phyloP scores from a whole-genome alignment of 2,329 filamentous ascomycete genomes.

The Aspergillus japonicus region DNA sequence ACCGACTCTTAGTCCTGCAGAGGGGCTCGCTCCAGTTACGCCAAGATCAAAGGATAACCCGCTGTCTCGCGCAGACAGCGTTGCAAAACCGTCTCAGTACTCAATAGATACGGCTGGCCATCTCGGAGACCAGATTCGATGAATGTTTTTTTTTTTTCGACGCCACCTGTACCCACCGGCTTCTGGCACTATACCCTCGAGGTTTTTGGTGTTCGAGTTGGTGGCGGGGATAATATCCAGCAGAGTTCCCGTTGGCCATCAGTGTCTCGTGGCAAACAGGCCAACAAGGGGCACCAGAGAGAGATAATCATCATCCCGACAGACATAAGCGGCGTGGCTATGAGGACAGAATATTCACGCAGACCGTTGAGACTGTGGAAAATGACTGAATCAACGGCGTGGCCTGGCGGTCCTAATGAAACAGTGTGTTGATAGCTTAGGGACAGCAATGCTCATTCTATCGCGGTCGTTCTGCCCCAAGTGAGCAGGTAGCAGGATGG shows the following conservation, averaged over 20 bases:
- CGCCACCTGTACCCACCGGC: background rate
- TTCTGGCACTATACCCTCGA: background rate
- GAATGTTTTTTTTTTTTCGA: background rate
- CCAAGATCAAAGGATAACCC: background rate
- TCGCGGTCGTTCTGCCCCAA: background rate
- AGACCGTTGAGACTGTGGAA: background rate
- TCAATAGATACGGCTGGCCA: background rate
- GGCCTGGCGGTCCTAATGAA: background rate
- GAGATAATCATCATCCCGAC: background rate
- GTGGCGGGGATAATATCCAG: background rate
- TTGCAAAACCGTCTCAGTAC: background rate
- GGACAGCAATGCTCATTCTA: background rate
- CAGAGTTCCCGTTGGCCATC: background rate
- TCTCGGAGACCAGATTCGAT: background rate
- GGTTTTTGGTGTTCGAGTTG: background rate
- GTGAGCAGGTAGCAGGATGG: background rate
- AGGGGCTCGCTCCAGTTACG: background rate
- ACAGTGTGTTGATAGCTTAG: background rate
- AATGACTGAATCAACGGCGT: background rate
- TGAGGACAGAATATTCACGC: background rate
- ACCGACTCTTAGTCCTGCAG: background rate
- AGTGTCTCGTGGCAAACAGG: background rate
- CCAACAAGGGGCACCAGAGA: background rate
- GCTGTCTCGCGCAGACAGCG: background rate
- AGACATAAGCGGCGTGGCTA: background rate